Evolutionary conservation across 176 grass and related monocot species (phyloP).

Genomic region (Secale cereale): DNA sequence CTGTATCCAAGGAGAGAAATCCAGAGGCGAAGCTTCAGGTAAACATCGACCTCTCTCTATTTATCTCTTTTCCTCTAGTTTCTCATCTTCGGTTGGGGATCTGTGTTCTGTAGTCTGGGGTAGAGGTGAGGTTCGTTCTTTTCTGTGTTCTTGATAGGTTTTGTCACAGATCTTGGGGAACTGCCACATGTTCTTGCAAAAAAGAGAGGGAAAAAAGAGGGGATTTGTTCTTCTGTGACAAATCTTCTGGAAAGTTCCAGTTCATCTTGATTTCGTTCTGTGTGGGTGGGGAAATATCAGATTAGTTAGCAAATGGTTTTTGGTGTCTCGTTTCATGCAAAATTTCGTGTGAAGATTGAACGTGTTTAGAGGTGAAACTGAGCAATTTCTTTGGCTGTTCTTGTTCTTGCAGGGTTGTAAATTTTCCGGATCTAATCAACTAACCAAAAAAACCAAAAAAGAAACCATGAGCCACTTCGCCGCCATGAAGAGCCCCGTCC

Average conservation of each 20-base stretch:
- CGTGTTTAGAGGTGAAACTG: neutral
- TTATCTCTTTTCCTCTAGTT: neutral
- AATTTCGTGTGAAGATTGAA: neutral
- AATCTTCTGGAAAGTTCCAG: neutral
- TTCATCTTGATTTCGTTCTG: neutral
- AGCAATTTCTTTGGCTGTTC: neutral
- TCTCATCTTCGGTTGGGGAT: neutral
- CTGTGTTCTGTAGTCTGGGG: neutral
- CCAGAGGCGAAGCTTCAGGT: slow-evolving; percentile 54
- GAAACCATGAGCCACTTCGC: slow-evolving; percentile 70
- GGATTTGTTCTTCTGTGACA: neutral
- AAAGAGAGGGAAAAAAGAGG: too few species aligned
- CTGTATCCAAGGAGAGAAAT: slow-evolving; percentile 17
- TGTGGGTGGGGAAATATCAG: neutral
- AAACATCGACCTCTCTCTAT: neutral
- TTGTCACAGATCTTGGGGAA: neutral
- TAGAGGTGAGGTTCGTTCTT: neutral
- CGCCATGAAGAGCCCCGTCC: slow-evolving; percentile 60
- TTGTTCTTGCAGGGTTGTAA: slow-evolving; percentile 31
- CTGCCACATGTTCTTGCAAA: neutral
- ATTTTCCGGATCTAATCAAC: slow-evolving; percentile 47
- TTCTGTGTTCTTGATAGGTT: neutral
- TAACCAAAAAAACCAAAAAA: slow-evolving; percentile 19
- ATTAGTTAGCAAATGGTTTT: neutral
- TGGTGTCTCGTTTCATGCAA: neutral